These are phyloP conservation scores for Fallopia convolvulus DNA, from an alignment of 148 eudicot species.

Conservation along the genomic window DNA sequence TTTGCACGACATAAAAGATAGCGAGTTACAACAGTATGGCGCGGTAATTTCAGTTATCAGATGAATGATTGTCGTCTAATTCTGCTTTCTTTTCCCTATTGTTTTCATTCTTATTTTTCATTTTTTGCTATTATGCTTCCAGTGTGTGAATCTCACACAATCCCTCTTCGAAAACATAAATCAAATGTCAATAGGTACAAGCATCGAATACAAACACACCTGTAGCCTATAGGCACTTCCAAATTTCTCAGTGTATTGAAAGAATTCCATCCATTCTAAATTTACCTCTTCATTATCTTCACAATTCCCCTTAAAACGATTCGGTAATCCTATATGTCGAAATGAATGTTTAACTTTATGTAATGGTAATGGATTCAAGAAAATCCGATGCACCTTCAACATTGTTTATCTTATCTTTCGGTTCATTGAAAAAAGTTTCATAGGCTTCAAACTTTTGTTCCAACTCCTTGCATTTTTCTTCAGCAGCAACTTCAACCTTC, in stretches of 20 bases:
- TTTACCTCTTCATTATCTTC: neutral
- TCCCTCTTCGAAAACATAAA: neutral
- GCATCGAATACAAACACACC: neutral
- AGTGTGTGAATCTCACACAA: neutral
- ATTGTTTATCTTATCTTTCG: no score
- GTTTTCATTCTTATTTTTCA: neutral
- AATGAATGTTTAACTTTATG: no score
- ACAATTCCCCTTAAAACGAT: neutral
- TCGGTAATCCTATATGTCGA: no score
- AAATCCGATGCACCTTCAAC: no score
- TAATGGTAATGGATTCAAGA: no score
- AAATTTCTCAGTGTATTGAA: neutral
- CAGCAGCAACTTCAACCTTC: no score
- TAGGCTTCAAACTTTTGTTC: no score
- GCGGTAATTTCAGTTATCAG: conserved; percentile 32
- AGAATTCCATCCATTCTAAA: neutral
- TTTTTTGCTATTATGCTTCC: neutral
- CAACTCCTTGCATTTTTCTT: no score
- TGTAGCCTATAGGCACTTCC: neutral
- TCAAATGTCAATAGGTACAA: neutral
- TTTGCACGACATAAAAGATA: conserved; percentile 85
- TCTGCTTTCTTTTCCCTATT: neutral
- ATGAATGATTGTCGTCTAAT: neutral
- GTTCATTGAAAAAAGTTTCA: no score
- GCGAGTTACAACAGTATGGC: conserved; percentile 41